Percentiles rank a stretch among this genome's conserved stretches.
phyloP scores from a whole-genome alignment of 176 grass and related monocot species.

The Raddia distichophylla region DNA sequence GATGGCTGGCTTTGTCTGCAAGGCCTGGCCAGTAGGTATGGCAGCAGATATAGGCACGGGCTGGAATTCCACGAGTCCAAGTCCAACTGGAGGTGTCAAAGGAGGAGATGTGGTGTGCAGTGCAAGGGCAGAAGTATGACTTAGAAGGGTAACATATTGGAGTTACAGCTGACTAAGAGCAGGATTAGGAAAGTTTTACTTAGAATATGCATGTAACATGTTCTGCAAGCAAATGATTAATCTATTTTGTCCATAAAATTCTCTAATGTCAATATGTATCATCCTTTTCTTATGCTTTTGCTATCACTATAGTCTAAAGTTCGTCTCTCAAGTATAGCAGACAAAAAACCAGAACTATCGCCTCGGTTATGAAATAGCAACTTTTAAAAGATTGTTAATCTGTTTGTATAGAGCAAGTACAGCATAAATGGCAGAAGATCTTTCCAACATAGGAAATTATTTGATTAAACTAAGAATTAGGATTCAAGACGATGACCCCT shows the following conservation, averaged over 20 bases:
- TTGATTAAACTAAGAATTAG: slow-evolving; percentile 26
- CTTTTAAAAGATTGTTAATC: background rate
- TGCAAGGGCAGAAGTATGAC: background rate
- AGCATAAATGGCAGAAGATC: slow-evolving; percentile 6
- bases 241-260: background rate
- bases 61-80: background rate
- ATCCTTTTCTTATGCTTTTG: background rate
- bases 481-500: background rate
- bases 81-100: background rate
- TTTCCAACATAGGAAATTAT: slow-evolving; percentile 11
- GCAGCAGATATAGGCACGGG: background rate
- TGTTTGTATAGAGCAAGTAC: background rate
- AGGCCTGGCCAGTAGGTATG: background rate
- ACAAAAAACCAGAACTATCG: background rate
- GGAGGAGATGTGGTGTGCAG: background rate
- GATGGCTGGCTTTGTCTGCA: background rate
- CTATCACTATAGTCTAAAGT: slow-evolving; percentile 9
- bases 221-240: background rate
- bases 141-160: background rate
- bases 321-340: background rate
- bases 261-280: background rate
- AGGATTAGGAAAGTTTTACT: background rate
- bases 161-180: background rate
- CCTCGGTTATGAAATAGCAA: slow-evolving; percentile 21
- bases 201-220: too few relatives aligned